phyloP scores from a whole-genome alignment of 2,329 filamentous ascomycete species.

The Aspergillus tubingensis region DNA sequence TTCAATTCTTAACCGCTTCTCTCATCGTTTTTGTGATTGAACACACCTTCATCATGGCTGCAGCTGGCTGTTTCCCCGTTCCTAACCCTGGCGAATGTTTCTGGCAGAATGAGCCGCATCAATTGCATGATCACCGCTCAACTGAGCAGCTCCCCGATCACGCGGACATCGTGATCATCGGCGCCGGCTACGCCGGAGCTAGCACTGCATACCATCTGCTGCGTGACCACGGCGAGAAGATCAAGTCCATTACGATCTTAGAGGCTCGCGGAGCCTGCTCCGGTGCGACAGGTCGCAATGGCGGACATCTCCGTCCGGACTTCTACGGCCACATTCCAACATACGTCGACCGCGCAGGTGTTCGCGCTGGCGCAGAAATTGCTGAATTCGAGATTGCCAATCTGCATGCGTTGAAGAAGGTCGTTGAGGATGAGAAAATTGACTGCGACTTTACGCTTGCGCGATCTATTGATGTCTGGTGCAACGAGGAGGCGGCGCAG shows the following conservation, averaged over 20 bases:
- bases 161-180: constrained; percentile 50
- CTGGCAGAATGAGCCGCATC: constrained; percentile 46
- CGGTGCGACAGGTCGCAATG: constrained; percentile 48
- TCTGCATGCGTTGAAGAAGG: constrained; percentile 40
- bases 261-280: constrained; percentile 44
- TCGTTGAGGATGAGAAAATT: constrained; percentile 45
- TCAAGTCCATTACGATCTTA: constrained; percentile 35
- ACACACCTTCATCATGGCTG: not conserved
- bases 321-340: constrained; percentile 40
- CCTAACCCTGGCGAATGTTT: constrained; percentile 28
- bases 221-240: constrained; percentile 13
- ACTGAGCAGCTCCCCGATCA: constrained; percentile 29
- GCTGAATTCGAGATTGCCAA: constrained; percentile 45
- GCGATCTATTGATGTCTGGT: constrained; percentile 42
- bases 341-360: constrained; percentile 35
- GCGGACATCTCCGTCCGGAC: constrained; percentile 48
- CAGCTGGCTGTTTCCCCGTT: constrained; percentile 3
- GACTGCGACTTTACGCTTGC: constrained; percentile 48
- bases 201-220: constrained; percentile 46
- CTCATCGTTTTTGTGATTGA: not conserved
- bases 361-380: constrained; percentile 39
- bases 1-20: not conserved
- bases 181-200: constrained; percentile 50
- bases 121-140: constrained; percentile 44
- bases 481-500: constrained; percentile 35